Base-by-base conservation (phyloP, 768 basidiomycete genomes). In the Pulveroboletus sp. region DNA sequence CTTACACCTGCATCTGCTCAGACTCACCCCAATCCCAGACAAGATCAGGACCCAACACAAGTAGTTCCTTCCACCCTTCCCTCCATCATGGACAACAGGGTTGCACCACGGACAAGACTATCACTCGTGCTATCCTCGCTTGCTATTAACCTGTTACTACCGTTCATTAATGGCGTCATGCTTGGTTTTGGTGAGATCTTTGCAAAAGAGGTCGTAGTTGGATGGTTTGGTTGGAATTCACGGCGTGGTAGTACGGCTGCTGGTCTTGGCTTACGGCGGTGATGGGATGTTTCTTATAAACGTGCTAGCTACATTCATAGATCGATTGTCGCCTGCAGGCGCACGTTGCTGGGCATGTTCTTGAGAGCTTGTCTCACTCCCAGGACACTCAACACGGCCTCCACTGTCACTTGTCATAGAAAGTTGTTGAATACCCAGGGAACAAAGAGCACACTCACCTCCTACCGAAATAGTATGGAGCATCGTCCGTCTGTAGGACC, bases 131-230 rank as follows among this genome's bases (percentile, higher is more conserved):
- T 84, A 47, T 83, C 88, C 14, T 82, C 86, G 21, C 65, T 93
- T 55, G 86, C 86, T 26, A 88, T 95, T 64, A 94, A 95, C 65
- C 65, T 95, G 54, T 64, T 88, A 1, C 75, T 95, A 35, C 92
- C 92, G 0, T 95, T 95, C 67, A 78, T 95, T 8, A 95, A 94
- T 56, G 93, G 92, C 17, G 88, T 95, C 50, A 95, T 95, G 92
- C 81, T 93, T 44, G 92, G 92, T n/a, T 93, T 94, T 63, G 92
- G 92, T 36, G 93, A 95, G 69, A 87, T 95, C 43, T 92, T 93
- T 63, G 92, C 87, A 32, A 87, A 86, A 68, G 80, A 86, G 39
- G 76, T 88, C n/a, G 65, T 89, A 15, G 69, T 87, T 15, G 64
- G 68, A 7, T 77, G 76, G 76, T 63, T 77, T 37, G 76, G 76